Percentiles rank a stretch among this genome's conserved stretches.
These are phyloP conservation scores for Blastocystis hominis DNA, from an alignment of 352 stramenopile genomes.

Conservation along the genomic window DNA sequence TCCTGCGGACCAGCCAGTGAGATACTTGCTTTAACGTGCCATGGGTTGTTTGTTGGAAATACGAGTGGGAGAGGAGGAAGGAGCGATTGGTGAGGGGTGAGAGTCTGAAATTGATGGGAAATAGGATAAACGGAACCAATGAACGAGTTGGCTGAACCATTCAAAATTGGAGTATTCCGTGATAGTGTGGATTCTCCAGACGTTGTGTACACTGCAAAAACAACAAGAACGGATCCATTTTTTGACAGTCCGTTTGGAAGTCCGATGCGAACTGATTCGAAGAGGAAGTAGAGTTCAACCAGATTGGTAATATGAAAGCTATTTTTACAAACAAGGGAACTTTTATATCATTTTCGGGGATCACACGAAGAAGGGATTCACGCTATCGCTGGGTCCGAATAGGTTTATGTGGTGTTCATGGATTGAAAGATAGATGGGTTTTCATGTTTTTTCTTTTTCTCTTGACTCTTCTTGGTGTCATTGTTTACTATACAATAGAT, in stretches of 20 bases:
- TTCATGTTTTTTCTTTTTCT: background rate
- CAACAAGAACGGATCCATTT: background rate
- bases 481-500: background rate
- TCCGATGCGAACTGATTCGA: background rate
- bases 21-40: background rate
- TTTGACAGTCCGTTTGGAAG: background rate
- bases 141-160: too few species aligned
- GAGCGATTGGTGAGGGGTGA: background rate
- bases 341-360: conserved; percentile 43
- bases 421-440: background rate
- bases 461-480: background rate
- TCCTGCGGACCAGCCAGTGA: conserved; percentile 89
- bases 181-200: background rate
- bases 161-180: background rate
- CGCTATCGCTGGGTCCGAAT: conserved; percentile 31
- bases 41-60: background rate
- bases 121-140: too few species aligned
- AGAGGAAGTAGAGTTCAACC: background rate
- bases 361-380: conserved; percentile 5
- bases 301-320: background rate
- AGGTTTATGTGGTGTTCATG: background rate
- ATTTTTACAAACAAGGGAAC: conserved; percentile 19
- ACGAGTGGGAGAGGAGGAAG: background rate
- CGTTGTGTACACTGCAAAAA: background rate
- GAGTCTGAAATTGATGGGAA: too few species aligned